Conservation (phyloP, 192 early-diverging fungal species). For the Backusella tarrabulga region DNA sequence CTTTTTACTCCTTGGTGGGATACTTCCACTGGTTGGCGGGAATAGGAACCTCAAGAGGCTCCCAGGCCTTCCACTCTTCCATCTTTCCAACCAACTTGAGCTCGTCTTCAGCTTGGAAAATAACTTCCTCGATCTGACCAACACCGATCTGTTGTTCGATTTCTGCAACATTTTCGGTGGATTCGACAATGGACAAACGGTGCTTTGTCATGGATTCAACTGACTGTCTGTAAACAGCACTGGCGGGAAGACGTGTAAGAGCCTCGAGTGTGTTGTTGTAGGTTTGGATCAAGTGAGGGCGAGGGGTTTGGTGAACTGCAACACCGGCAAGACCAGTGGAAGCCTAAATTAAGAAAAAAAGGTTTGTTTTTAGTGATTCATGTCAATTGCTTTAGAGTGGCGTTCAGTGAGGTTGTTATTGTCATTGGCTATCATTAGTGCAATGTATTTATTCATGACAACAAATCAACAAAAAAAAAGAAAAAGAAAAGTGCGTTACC, state of each 20-base stretch:
- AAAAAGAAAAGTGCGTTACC: conserved; percentile 9
- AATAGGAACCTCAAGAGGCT: conserved; percentile 73
- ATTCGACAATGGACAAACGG: conserved; percentile 74
- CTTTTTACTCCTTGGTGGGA: conserved; percentile 1
- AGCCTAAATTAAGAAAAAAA: conserved; percentile 8
- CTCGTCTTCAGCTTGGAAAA: conserved; percentile 87
- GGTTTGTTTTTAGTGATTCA: not conserved
- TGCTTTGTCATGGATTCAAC: conserved; percentile 75
- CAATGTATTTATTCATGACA: not conserved
- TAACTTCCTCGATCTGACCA: conserved; percentile 93
- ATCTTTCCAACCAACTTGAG: conserved; percentile 78
- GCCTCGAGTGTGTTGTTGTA: conserved; percentile 79
- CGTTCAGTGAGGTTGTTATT: not conserved
- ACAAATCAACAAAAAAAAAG: not conserved
- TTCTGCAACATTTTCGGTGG: conserved; percentile 64
- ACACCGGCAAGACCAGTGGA: conserved; percentile 87
- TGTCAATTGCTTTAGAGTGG: not conserved
- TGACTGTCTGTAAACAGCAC: conserved; percentile 80
- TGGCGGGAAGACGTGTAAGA: conserved; percentile 68
- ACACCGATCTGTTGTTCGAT: conserved; percentile 77
- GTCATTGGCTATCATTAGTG: not conserved
- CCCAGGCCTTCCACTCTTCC: conserved; percentile 82
- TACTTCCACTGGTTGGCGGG: conserved; percentile 88
- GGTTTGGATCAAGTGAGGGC: conserved; percentile 79
- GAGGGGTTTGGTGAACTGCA: conserved; percentile 83